A percentile compares a stretch with the other conserved stretches of the same genome.
Conservation (phyloP, 1,284 basidiomycete genomes). For the Mycena sp. region DNA sequence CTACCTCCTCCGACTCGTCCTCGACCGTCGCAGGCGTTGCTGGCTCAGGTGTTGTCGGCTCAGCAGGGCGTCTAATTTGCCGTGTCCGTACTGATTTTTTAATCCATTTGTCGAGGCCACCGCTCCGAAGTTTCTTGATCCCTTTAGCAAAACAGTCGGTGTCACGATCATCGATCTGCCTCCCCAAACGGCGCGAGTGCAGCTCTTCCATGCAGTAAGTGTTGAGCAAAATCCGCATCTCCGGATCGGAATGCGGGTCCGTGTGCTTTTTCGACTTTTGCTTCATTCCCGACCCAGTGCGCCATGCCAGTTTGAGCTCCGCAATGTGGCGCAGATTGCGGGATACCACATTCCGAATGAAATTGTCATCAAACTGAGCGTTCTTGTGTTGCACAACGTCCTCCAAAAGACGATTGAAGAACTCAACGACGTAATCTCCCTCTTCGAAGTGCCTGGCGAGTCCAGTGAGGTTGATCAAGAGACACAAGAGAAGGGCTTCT, state of each 20-base stretch:
- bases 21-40: background rate
- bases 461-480: constrained; percentile 37
- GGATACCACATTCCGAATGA: constrained; percentile 19
- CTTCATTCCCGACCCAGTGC: constrained; percentile 4
- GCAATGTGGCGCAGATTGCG: constrained; percentile 19
- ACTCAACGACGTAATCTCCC: constrained; percentile 37
- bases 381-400: constrained; percentile 31
- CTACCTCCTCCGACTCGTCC: background rate
- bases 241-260: constrained; percentile 20
- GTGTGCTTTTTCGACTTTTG: constrained; percentile 6
- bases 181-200: background rate
- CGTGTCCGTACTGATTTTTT: background rate
- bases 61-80: too few species aligned
- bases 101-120: background rate
- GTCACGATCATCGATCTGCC: background rate
- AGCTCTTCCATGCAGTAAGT: constrained; percentile 10
- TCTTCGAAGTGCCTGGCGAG: constrained; percentile 22
- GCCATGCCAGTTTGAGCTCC: constrained; percentile 7
- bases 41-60: background rate
- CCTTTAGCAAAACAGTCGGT: background rate
- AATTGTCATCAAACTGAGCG: constrained; percentile 22
- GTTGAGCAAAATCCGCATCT: constrained; percentile 16
- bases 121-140: background rate
- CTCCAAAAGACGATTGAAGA: constrained; percentile 35
- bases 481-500: constrained; percentile 26